phyloP scores from a whole-genome alignment of 768 basidiomycete species.

The Lentinula raphanica region DNA sequence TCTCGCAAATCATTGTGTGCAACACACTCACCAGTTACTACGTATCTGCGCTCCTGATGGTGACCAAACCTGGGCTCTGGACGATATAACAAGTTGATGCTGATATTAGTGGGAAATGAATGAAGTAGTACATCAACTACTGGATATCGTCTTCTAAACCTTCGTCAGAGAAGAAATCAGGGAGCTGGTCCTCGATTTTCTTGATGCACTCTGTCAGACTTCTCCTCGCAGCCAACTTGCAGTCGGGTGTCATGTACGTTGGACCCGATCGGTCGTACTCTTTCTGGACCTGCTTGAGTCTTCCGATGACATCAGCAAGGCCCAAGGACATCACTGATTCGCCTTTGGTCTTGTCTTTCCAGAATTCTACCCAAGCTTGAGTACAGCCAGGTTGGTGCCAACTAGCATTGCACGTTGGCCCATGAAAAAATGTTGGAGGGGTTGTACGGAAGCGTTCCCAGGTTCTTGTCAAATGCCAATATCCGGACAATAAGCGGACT shows the following conservation, averaged over 20 bases:
- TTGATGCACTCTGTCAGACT: constrained; percentile 52
- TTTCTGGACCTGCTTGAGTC: constrained; percentile 55
- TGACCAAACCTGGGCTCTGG: not conserved
- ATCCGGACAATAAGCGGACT: constrained; percentile 62
- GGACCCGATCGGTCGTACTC: constrained; percentile 70
- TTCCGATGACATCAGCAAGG: constrained; percentile 62
- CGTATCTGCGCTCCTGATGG: too few relatives aligned
- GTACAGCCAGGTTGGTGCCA: constrained; percentile 73
- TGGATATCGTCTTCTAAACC: constrained; percentile 9
- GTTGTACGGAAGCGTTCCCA: constrained; percentile 61
- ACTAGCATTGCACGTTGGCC: constrained; percentile 54
- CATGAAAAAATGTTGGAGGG: constrained; percentile 63
- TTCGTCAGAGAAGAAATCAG: constrained; percentile 55
- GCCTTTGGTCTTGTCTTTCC: constrained; percentile 68
- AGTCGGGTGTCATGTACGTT: constrained; percentile 79
- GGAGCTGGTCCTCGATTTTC: constrained; percentile 51
- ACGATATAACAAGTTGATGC: not conserved
- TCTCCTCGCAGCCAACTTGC: constrained; percentile 52
- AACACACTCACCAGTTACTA: too few relatives aligned
- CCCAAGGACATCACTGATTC: constrained; percentile 57
- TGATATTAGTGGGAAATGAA: not conserved
- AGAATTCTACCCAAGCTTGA: constrained; percentile 73
- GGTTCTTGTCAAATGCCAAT: constrained; percentile 57
- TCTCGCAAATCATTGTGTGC: not conserved
- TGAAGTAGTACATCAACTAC: not conserved